Evolutionary conservation across 2,329 filamentous ascomycete genomes (phyloP).

Genomic region (Chrysoporthe cubensis): DNA sequence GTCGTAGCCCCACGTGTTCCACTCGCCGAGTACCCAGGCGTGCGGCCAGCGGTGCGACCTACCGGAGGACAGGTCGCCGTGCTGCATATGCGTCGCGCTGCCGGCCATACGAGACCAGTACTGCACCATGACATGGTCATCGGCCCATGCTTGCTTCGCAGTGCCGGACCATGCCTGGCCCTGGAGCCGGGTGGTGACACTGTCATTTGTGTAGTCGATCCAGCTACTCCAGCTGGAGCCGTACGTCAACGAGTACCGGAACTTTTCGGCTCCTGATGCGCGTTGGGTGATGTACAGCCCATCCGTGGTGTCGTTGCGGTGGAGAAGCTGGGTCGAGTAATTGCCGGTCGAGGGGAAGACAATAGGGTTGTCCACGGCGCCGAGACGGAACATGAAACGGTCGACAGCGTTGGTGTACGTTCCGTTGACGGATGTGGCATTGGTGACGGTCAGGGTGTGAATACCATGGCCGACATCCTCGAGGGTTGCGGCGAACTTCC

Average conservation of each 20-base stretch:
- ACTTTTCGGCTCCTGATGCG: conserved; percentile 64
- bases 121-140: conserved; percentile 54
- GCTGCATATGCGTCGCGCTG: conserved; percentile 63
- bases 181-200: conserved; percentile 50
- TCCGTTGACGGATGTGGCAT: conserved; percentile 49
- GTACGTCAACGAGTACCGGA: conserved; percentile 66
- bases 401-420: conserved; percentile 57
- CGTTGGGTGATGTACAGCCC: conserved; percentile 57
- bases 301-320: conserved; percentile 37
- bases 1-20: conserved; percentile 68
- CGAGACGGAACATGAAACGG: conserved; percentile 64
- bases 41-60: conserved; percentile 59
- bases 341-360: conserved; percentile 60
- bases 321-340: conserved; percentile 59
- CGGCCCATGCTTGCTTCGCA: conserved; percentile 18
- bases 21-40: conserved; percentile 64
- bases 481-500: conserved; percentile 57
- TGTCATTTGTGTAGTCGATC: conserved; percentile 55
- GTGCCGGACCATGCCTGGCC: conserved; percentile 60
- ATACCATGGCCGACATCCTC: conserved; percentile 63
- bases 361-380: conserved; percentile 60
- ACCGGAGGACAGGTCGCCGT: conserved; percentile 51
- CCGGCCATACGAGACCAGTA: conserved; percentile 64
- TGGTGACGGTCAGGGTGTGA: conserved; percentile 60
- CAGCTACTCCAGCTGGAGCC: conserved; percentile 63